Conservation (phyloP, 2,329 filamentous ascomycete species). For the Dactylellina parvicollis region DNA sequence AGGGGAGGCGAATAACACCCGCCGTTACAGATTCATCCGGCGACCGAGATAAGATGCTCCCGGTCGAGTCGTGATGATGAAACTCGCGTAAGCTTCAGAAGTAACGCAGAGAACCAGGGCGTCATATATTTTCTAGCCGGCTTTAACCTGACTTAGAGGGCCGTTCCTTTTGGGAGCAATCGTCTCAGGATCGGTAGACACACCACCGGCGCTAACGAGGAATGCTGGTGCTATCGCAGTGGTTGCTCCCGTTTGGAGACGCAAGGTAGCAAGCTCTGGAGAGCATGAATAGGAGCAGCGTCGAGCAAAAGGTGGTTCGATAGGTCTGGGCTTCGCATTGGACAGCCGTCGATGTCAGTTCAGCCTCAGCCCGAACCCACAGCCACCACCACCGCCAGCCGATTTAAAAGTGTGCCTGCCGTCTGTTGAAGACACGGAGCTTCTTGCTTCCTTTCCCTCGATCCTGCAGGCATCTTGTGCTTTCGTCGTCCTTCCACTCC, state of each 20-base stretch:
- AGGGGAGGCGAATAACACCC: constrained; percentile 5
- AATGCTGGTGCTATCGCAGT: constrained; percentile 18
- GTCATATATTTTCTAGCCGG: constrained; percentile 9
- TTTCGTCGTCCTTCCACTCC: neutral
- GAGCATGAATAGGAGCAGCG: constrained; percentile 32
- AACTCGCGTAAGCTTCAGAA: constrained; percentile 20
- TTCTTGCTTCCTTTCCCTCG: neutral
- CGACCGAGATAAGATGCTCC: constrained; percentile 32
- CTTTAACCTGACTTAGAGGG: constrained; percentile 31
- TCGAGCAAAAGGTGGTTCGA: constrained; percentile 28
- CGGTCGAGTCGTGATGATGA: neutral
- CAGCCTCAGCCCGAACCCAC: constrained; percentile 33
- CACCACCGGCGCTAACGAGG: constrained; percentile 12
- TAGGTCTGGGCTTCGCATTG: neutral
- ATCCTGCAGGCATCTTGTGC: constrained; percentile 6
- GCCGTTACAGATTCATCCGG: constrained; percentile 22
- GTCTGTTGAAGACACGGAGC: constrained; percentile 6
- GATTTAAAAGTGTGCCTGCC: constrained; percentile 5
- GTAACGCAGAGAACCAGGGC: constrained; percentile 19
- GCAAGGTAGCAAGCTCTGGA: constrained; percentile 36
- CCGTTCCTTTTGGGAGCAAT: constrained; percentile 40
- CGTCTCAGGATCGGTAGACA: constrained; percentile 42
- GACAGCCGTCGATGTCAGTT: neutral
- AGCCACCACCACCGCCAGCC: neutral
- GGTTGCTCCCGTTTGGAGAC: constrained; percentile 46